phyloP scores from a whole-genome alignment of 257 asterid species.

The Gentiana macrophylla region DNA sequence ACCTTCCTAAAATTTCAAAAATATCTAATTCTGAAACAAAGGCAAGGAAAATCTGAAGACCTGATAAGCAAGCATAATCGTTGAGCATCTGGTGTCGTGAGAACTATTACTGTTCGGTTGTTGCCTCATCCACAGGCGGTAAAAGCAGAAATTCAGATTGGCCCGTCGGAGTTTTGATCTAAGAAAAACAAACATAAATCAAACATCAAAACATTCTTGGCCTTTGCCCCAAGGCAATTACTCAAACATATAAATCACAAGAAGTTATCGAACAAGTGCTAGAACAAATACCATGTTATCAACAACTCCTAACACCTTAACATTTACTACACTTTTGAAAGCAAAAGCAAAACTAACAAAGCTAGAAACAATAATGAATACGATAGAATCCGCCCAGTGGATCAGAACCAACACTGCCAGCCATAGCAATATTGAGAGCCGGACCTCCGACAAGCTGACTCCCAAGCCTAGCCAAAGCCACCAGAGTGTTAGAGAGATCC shows the following conservation, averaged over 20 bases:
- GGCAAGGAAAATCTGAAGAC: conserved; percentile 21
- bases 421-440: conserved; percentile 73
- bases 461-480: conserved; percentile 98
- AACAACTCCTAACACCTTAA: too few relatives aligned
- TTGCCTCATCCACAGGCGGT: conserved; percentile 76
- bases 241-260: not conserved
- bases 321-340: too few relatives aligned
- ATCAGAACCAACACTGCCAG: conserved; percentile 95
- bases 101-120: conserved; percentile 92
- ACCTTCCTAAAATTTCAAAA: too few relatives aligned
- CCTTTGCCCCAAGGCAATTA: not conserved
- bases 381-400: conserved; percentile 93
- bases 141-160: conserved; percentile 82
- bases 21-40: too few relatives aligned
- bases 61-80: conserved; percentile 98
- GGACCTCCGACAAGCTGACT: conserved; percentile 57
- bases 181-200: conserved; percentile 1
- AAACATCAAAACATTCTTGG: not conserved
- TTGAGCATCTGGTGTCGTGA: conserved; percentile 94
- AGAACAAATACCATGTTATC: too few relatives aligned
- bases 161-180: conserved; percentile 93
- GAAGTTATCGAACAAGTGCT: not conserved
- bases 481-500: conserved; percentile 96
- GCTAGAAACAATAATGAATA: conserved; percentile 6
- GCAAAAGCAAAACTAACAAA: not conserved